These are phyloP conservation scores for Chlamydomonas sphaeroides DNA, from an alignment of 139 green algal genomes.

Conservation along the genomic window DNA sequence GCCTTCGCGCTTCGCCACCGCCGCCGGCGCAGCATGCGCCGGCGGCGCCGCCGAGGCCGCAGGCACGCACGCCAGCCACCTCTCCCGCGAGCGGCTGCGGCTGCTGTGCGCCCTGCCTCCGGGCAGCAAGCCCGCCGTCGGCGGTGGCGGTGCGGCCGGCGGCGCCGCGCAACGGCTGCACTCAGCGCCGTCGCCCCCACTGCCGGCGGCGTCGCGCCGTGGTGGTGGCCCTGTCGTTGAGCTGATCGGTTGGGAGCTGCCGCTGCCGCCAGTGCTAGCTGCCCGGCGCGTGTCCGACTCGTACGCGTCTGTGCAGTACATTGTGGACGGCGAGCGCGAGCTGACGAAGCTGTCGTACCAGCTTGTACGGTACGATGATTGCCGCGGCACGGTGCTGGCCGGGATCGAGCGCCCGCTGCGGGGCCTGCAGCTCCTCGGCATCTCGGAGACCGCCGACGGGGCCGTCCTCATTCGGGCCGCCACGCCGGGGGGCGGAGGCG, in stretches of 20 bases:
- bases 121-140: neutral
- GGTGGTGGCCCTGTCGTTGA: too few relatives aligned
- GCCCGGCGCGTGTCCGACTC: neutral
- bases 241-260: conserved; percentile 17
- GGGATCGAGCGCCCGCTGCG: conserved; percentile 25
- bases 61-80: neutral
- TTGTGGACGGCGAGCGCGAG: conserved; percentile 33
- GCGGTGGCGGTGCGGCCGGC: neutral
- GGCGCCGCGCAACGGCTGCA: neutral
- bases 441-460: neutral
- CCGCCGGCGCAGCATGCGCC: too few relatives aligned
- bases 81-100: conserved; percentile 13
- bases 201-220: too few relatives aligned
- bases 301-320: conserved; percentile 4
- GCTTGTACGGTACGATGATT: neutral
- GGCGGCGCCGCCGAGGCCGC: too few relatives aligned
- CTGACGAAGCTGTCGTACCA: conserved; percentile 25
- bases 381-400: neutral
- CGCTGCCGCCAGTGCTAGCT: neutral
- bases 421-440: conserved; percentile 8
- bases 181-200: too few relatives aligned
- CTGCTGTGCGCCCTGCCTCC: neutral
- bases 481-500: neutral
- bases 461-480: conserved; percentile 10
- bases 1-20: neutral